Percentiles rank a stretch among this genome's conserved stretches.
phyloP scores from a whole-genome alignment of 139 green algal genomes.

The Dunaliella primolecta region DNA sequence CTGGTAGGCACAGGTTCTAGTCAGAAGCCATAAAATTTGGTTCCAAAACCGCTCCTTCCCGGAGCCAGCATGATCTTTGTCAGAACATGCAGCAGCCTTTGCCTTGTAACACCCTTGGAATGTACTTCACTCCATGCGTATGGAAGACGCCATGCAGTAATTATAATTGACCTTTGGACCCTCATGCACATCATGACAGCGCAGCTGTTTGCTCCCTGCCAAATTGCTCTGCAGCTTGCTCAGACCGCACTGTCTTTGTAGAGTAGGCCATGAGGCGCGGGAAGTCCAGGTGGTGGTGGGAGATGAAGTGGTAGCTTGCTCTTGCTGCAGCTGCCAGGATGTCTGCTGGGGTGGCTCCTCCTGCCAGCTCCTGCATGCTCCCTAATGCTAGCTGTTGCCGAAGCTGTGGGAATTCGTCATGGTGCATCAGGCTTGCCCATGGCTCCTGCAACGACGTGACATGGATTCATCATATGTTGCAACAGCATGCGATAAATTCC shows the following conservation, averaged over 20 bases:
- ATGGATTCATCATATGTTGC: too few relatives aligned
- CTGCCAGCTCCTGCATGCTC: background rate
- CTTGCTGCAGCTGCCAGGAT: background rate
- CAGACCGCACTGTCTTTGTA: background rate
- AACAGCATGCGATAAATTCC: too few relatives aligned
- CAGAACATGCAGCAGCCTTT: background rate
- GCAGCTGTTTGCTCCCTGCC: background rate
- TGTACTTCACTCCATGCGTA: too few relatives aligned
- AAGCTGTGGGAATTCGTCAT: constrained; percentile 46
- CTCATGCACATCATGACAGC: background rate
- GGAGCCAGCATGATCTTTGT: background rate
- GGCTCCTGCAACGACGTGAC: background rate
- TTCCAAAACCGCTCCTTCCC: background rate
- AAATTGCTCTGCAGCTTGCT: background rate
- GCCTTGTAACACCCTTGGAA: too few relatives aligned
- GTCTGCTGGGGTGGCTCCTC: background rate
- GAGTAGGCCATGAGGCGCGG: background rate
- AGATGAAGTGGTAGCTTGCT: background rate
- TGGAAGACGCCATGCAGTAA: background rate
- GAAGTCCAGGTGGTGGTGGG: background rate
- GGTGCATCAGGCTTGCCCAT: constrained; percentile 47
- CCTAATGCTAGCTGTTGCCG: constrained; percentile 9
- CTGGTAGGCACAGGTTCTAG: too few relatives aligned
- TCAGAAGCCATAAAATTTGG: background rate
- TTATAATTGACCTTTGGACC: background rate